A percentile compares a stretch with the other conserved stretches of the same genome.
These are phyloP conservation scores for Trichoderma breve DNA, from an alignment of 2,329 filamentous ascomycete genomes.

Conservation along the genomic window DNA sequence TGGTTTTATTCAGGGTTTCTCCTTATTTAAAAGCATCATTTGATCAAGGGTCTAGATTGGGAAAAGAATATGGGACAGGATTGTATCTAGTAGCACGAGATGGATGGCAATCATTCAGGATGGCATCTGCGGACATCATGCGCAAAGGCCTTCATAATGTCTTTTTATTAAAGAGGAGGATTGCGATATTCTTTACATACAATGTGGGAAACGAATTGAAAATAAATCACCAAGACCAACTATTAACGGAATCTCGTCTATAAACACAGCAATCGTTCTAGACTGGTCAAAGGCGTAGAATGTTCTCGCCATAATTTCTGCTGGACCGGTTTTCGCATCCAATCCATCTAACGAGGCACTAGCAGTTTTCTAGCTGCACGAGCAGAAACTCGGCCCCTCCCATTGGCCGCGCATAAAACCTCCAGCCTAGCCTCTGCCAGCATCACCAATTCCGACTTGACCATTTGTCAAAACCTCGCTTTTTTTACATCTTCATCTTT, in stretches of 20 bases:
- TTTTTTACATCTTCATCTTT: conserved; percentile 17
- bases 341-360: conserved; percentile 29
- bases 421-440: not conserved
- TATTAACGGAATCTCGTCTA: not conserved
- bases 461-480: conserved; percentile 26
- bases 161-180: not conserved
- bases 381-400: conserved; percentile 28
- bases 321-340: not conserved
- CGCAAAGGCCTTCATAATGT: not conserved
- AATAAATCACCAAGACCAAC: fast-evolving
- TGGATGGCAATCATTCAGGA: not conserved
- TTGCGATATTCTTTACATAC: not conserved
- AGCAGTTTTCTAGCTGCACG: conserved; percentile 12
- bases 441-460: conserved; percentile 9
- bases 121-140: not conserved
- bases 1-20: not conserved
- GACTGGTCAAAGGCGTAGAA: not conserved
- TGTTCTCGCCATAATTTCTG: not conserved
- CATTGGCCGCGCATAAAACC: not conserved
- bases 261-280: not conserved
- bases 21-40: not conserved
- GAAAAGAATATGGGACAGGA: not conserved
- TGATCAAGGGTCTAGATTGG: not conserved
- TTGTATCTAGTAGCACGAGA: not conserved
- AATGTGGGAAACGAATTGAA: not conserved